Evolutionary conservation across 129 eudicot species (phyloP), one percentile per base, ranked within the genome.

Genomic region (Pittosporum tobira): DNA sequence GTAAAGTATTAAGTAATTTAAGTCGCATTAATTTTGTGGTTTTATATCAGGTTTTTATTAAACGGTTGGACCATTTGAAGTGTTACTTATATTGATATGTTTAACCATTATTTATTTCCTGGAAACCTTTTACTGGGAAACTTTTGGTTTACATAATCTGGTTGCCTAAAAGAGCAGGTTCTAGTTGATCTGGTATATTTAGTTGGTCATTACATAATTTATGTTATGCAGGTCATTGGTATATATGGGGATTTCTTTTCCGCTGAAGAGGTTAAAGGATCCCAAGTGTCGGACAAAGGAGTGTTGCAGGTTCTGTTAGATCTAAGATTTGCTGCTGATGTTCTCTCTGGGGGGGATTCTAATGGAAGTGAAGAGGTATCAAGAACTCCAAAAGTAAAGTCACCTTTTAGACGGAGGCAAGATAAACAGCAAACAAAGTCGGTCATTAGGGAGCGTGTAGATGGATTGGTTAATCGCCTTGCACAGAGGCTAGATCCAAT

Each of bases 401-500:
- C 71, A 34, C 48, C 79, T 50, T 91, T 57, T 58, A 83, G 94
- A 69, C 68, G 87, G 60, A 91, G 84, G 75, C 95, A 83, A 69
- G 93, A 80, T 38, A 66, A 31, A 63, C 80, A 57, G 45, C 72
- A 53, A 66, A 54, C 62, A 56, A 91, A 83, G 46, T 83, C 96
- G 6, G 78, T 63, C 34, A 66, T 70, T 18, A 64, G 67, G 70
- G 90, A 81, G 30, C 90, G 80, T 5, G 61, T 82, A 25, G 72
- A 83, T 72, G 76, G 66, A 70, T 51, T 85, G 75, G 68, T 76
- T 14, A 74, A 69, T 66, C 84, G 70, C 20, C 81, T 86, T 66
- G 66, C 98, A 25, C 88, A 87, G 70, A 87, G 67, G 84, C 75
- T 91, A 72, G 98, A 91, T 69, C 98, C 98, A 10, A 91, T 91